Base-by-base conservation (phyloP, 2,329 filamentous ascomycete species). In the Cytospora piceicola region DNA sequence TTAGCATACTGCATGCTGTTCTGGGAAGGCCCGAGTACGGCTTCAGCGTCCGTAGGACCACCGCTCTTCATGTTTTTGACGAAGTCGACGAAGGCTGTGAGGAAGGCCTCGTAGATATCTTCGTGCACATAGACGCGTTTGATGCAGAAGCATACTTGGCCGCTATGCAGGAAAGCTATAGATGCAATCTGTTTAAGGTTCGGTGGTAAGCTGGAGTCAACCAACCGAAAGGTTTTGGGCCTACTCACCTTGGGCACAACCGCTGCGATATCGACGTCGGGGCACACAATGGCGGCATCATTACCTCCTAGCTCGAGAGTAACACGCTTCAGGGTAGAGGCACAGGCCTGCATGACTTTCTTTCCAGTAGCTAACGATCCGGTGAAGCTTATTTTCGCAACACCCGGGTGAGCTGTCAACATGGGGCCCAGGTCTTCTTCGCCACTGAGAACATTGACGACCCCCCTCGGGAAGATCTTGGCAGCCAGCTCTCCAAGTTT, bases 71-170 rank as follows among this genome's bases (percentile, higher is more conserved):
- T 72, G 7, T 52, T 66, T 63, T 81, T 78, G 3, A 81, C 80
- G 54, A 81, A 79, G 60, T 77, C 79, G 66, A 80, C 82, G 77
- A 83, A 78, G 34, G 77, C 79, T 62, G 78, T 71, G 11, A 79
- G 71, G 71, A 85, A 85, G 32, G 75, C 70, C 54, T 80, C 74
- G 72, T 83, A 84, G 72, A 86, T 84, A 60, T 76, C 74, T 65
- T 82, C 75, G 74, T 86, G 83, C 57, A 86, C 81, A 73, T 84
- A 86, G 66, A 86, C 78, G 9, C 84, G 79, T 74, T 85, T 85
- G 54, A 77, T 81, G 52, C 79, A 78, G 51, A 85, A 77, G 71
- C 84, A 86, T 57, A 85, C 78, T 72, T 88, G 85, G 9, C 85
- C 85, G 2, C 81, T 80, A 77, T 88, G 86, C 63, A 85, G 77